Conservation (phyloP, 2,329 filamentous ascomycete genomes). For the Xylariomycetidae sp. region DNA sequence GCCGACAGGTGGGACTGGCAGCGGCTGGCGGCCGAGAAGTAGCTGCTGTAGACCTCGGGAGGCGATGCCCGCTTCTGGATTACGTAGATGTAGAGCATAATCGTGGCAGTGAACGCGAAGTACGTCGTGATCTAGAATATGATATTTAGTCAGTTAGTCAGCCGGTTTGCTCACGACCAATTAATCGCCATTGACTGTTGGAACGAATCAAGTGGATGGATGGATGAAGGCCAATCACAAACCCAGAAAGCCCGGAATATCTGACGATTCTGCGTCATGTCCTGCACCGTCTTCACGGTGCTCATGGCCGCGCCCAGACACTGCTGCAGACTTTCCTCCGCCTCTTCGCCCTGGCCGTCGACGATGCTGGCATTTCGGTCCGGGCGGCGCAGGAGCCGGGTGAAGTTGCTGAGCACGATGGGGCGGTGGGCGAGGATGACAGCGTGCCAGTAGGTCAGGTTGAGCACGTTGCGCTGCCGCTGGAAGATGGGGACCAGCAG, state of each 20-base stretch:
- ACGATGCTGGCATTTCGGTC: constrained; percentile 3
- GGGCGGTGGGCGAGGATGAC: constrained; percentile 35
- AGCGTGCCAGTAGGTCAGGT: constrained; percentile 38
- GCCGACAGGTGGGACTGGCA: constrained; percentile 18
- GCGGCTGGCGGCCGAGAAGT: constrained; percentile 16
- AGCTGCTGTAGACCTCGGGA: constrained; percentile 6
- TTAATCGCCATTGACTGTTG: too few species aligned
- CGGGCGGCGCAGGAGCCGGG: constrained; percentile 14
- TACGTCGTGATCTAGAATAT: constrained; percentile 14
- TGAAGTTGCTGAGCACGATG: constrained; percentile 32
- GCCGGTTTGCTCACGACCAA: not conserved
- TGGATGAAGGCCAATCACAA: constrained; percentile 3
- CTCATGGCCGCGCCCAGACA: constrained; percentile 23
- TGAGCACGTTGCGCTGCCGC: constrained; percentile 36
- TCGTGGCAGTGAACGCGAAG: constrained; percentile 24
- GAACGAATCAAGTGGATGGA: too few species aligned
- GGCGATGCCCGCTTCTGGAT: constrained; percentile 15
- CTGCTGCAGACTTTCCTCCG: constrained; percentile 14
- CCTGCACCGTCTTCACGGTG: constrained; percentile 20
- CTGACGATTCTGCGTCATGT: constrained; percentile 17
- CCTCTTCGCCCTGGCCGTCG: constrained; percentile 3
- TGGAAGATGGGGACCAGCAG: constrained; percentile 35
- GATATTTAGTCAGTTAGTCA: not conserved
- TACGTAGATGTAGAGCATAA: constrained; percentile 23
- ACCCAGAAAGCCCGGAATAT: constrained; percentile 29